Base-by-base conservation (phyloP, 257 asterid genomes). In the Handroanthus guayacan region DNA sequence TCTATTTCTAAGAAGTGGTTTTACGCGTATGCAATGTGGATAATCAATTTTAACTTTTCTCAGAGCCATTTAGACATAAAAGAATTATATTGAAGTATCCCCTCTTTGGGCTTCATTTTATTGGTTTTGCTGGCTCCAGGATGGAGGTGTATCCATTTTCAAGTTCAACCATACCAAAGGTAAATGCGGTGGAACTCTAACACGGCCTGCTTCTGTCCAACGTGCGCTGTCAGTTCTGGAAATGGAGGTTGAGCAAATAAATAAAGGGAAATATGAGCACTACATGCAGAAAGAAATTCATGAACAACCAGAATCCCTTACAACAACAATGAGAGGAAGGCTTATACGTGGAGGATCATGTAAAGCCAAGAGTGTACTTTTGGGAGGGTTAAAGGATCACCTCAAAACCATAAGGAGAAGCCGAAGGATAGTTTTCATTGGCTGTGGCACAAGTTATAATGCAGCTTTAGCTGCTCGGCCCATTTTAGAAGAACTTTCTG, bases 201-300 rank as follows among this genome's bases (percentile, higher is more conserved):
- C 85, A 68, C 84, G 97, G 68, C 94, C 95, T 25, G 90, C 97
- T 69, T 92, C 97, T 67, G 97, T 95, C 77, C 88, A 95, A 82
- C 96, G 98, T 75, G 99, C 99, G 50, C 83, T 95, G 43, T 95
- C 99, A 70, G 85, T 91, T 78, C 94, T 95, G 50, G 96, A 92
- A 82, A 89, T 95, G 98, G 99, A 95, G 84, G 99, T 92, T 68
- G 97, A 95, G 83, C 99, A 92, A 87, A 91, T 95, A 81, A 92
- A 95, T 62, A 95, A 92, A 87, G 99, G 99, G 55, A 92, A 88
- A 51, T 95, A 92, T 61, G 95, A 95, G 80, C 97, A 95, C 77
- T 95, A 95, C 82, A 95, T 95, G 99, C 97, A 95, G 87, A 95
- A 95, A 84, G 99, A 95, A 83, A 95, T 95, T 82, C 99, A 95